Percentiles rank a stretch among this genome's conserved stretches.
Conservation (phyloP, 495 filamentous ascomycete species). For the Staphylotrichum longicolle region DNA sequence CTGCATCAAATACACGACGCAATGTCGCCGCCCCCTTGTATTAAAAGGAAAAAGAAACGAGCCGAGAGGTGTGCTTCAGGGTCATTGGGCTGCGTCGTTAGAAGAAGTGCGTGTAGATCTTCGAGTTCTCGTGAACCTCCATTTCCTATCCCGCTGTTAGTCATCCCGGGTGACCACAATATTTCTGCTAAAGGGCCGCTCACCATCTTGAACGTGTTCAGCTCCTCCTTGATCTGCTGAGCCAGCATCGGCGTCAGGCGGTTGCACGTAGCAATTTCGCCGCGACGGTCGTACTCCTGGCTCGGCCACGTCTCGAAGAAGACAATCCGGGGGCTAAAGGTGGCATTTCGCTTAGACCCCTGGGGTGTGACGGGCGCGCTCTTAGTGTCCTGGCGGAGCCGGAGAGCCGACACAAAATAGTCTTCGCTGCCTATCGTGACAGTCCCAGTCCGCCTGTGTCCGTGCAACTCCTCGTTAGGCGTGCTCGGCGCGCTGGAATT, state of each 20-base stretch:
- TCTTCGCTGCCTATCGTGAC: constrained; percentile 78
- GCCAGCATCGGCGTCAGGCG: constrained; percentile 94
- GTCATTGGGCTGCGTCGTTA: constrained; percentile 50
- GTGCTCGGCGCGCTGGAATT: constrained; percentile 80
- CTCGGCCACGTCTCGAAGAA: constrained; percentile 96
- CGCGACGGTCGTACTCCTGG: constrained; percentile 92
- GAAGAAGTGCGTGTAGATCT: constrained; percentile 99
- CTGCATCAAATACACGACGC: constrained; percentile 41
- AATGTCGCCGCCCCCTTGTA: constrained; percentile 26
- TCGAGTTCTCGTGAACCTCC: constrained; percentile 98
- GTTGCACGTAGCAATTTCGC: constrained; percentile 97
- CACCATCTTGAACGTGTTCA: constrained; percentile 99
- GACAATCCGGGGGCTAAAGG: constrained; percentile 88
- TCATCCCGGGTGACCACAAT: not conserved
- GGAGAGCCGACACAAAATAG: constrained; percentile 77
- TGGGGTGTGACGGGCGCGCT: constrained; percentile 77
- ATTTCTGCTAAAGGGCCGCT: constrained; percentile 31
- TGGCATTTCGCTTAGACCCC: constrained; percentile 69
- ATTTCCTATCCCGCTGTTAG: constrained; percentile 71
- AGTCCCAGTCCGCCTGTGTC: constrained; percentile 60
- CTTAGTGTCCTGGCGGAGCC: constrained; percentile 64
- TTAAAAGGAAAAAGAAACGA: constrained; percentile 31
- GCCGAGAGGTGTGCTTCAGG: constrained; percentile 30
- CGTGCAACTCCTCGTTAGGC: constrained; percentile 66
- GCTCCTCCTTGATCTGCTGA: constrained; percentile 98